Evolutionary conservation across 1,284 basidiomycete species (phyloP).

Genomic region (Vanrija humicola): DNA sequence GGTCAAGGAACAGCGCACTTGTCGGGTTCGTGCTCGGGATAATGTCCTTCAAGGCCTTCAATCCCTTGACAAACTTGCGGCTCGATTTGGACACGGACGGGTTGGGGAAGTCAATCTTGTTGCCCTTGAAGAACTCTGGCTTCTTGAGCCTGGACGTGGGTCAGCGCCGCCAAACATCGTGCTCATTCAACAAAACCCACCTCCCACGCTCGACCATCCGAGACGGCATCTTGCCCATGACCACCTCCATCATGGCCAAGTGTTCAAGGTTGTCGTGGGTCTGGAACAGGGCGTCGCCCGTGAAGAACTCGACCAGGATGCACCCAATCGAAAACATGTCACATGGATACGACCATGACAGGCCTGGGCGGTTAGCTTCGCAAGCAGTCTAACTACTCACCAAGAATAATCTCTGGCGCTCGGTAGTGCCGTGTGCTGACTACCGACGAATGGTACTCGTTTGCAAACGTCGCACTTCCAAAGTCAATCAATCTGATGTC

Average conservation of each 20-base stretch:
- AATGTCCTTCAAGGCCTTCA: constrained; percentile 74
- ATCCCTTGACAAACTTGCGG: constrained; percentile 87
- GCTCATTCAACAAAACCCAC: constrained; percentile 34
- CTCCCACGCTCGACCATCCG: constrained; percentile 59
- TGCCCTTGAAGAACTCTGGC: constrained; percentile 87
- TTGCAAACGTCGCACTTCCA: constrained; percentile 92
- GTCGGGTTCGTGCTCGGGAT: constrained; percentile 67
- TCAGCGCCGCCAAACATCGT: neutral
- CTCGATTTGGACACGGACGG: constrained; percentile 80
- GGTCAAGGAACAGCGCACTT: constrained; percentile 67
- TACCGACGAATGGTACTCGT: constrained; percentile 97
- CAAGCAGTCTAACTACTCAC: constrained; percentile 52
- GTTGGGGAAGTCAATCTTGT: constrained; percentile 86
- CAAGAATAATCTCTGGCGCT: constrained; percentile 97
- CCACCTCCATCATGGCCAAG: constrained; percentile 99
- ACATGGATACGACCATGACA: constrained; percentile 98
- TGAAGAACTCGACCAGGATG: constrained; percentile 98
- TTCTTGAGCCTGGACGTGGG: constrained; percentile 56
- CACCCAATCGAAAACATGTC: constrained; percentile 98
- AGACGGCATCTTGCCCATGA: constrained; percentile 94
- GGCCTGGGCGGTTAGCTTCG: constrained; percentile 54
- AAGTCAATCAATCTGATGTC: constrained; percentile 98
- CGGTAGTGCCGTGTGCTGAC: constrained; percentile 98
- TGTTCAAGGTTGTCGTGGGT: constrained; percentile 99
- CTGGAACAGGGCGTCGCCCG: constrained; percentile 95